Evolutionary conservation across 306 rosid species (phyloP), one percentile per base, ranked within the genome.

Genomic region (Arachis stenosperma): DNA sequence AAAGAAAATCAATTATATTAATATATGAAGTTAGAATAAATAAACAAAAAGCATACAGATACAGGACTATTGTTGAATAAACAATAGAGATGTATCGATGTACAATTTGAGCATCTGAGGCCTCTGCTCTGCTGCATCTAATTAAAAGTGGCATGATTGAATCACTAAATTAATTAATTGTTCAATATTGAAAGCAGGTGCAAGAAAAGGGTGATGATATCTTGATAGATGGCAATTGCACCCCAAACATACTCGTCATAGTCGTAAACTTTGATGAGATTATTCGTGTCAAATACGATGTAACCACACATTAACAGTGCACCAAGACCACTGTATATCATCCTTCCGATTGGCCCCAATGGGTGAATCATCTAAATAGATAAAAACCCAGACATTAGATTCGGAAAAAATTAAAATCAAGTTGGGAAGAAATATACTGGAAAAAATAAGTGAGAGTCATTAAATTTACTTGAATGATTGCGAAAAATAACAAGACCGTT

Each of bases 231-330:
- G 30, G 85, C 40, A 5, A 84, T 76, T 12, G 90, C 88, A 27
- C 87, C 90, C 88, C 88, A 80, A 8, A 86, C 73, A 27, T 84
- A 88, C 0, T 86, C 88, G 8, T 88, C 90, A 22, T 84, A 88
- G 69, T 29, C 27, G 61, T 78, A 82, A 51, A 47, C 68, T 68
- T 84, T 86, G 75, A 86, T 80, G 61, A 86, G 74, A 8, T 75
- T 79, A 48, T 55, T 70, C 2, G 87, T 86, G 70, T 86, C 88
- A 22, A 77, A 80, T 7, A 88, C 67, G 2, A 88, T 88, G 74
- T 71, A 88, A 47, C 86, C 93, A 75, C 88, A 88, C 81, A 86
- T 79, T 46, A 88, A 2, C 8, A 88, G 51, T 47, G 90, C 79
- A 12, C 87, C 88, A 44, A 81, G 2, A 0, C 78, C 79, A 5